Base-by-base conservation (phyloP, 495 filamentous ascomycete species). In the Talaromyces nanjingensis region DNA sequence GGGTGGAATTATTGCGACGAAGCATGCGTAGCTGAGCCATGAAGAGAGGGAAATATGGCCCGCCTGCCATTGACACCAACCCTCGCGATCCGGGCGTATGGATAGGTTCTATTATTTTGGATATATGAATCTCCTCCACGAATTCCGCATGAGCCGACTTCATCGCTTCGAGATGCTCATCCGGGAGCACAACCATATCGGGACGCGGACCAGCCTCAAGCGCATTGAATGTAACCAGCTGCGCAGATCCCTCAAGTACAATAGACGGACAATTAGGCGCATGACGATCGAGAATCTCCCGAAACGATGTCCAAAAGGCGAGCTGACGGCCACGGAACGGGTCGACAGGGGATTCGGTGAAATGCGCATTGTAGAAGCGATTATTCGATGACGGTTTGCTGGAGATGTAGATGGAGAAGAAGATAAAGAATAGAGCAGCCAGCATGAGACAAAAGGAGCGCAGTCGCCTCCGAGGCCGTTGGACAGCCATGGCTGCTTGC, bases 1-100 rank as follows among this genome's bases (percentile, higher is more conserved):
- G 68, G 0, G 65, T 78, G 7, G 80, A 85, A 53, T 84, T 85
- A 6, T 76, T 75, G 31, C 81, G 79, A 8, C 86, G 81, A 7
- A 87, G 75, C 80, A 86, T 84, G 9, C 80, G 76, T n/a, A 87
- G 63, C 9, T 81, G 77, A 4, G 81, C 76, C 29, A 88, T 60
- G 62, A 82, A 77, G 0, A 80, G 74, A 0, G 81, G 78, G 6
- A 83, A 67, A 64, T 79, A 81, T 5, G 67, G 67, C 11, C 73
- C 74, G 2, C 80, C 77, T 3, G 81, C 81, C 12, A 78, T 79
- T 0, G 81, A 83, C 4, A 86, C 85, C 27, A 88, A 71, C 1
- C 85, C 85, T 29, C 75, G 75, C n/a, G 83, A 82, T 9, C 74
- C 72, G 2, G 71, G 64, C 1, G 73, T 72, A 68, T 80, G 82